These are phyloP conservation scores for Aspergillus hiratsukae DNA, from an alignment of 2,329 filamentous ascomycete species.

Conservation along the genomic window DNA sequence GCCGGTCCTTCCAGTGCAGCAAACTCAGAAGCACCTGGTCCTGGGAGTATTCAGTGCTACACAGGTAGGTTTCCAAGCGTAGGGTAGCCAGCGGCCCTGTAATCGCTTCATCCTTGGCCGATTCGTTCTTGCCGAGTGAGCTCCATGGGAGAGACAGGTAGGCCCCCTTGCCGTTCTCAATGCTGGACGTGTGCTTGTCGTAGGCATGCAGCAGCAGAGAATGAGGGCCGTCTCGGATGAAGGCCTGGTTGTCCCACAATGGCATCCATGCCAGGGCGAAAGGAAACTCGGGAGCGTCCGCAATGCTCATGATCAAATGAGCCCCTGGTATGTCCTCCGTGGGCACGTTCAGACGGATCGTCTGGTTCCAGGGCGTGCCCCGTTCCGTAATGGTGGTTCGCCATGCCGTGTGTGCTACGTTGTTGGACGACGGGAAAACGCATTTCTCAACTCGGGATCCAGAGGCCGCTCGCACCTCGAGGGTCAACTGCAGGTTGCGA, in stretches of 20 bases:
- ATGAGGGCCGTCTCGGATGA: slow-evolving; percentile 80
- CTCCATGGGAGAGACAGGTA: slow-evolving; percentile 84
- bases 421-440: slow-evolving; percentile 82
- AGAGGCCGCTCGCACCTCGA: slow-evolving; percentile 76
- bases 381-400: slow-evolving; percentile 76
- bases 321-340: slow-evolving; percentile 74
- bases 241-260: slow-evolving; percentile 87
- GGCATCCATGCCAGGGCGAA: slow-evolving; percentile 93
- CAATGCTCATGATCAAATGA: slow-evolving; percentile 85
- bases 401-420: slow-evolving; percentile 75
- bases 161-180: slow-evolving; percentile 70
- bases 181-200: slow-evolving; percentile 79
- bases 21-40: slow-evolving; percentile 80
- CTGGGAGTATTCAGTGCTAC: slow-evolving; percentile 92
- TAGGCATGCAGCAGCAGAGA: slow-evolving; percentile 80
- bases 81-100: slow-evolving; percentile 78
- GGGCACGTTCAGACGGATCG: slow-evolving; percentile 72
- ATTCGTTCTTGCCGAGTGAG: slow-evolving; percentile 60
- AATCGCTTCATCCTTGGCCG: slow-evolving; percentile 66
- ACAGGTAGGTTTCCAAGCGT: slow-evolving; percentile 76
- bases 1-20: slow-evolving; percentile 77
- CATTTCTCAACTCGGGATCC: slow-evolving; percentile 83
- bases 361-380: slow-evolving; percentile 82
- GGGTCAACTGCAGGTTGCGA: slow-evolving; percentile 75
- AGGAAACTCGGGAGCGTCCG: slow-evolving; percentile 78